Conservation (phyloP, 208 protist genomes). For the Acanthamoeba polyphaga region DNA sequence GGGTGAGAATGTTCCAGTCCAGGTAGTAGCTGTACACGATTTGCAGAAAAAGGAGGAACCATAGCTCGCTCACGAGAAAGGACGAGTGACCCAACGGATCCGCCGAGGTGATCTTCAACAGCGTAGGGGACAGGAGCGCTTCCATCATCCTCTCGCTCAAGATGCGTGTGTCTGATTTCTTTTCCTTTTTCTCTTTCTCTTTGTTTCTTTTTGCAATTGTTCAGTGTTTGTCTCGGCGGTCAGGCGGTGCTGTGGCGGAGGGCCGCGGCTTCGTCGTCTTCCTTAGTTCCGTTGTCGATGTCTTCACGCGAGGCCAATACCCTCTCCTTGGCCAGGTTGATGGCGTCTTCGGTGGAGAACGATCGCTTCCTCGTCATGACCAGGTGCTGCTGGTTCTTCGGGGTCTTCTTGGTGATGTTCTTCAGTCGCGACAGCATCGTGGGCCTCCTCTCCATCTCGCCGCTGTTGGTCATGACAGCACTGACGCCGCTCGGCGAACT, state of each 20-base stretch:
- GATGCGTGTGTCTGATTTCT: background rate
- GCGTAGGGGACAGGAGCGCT: constrained; percentile 2
- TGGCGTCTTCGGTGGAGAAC: constrained; percentile 60
- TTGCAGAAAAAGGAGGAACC: constrained; percentile 50
- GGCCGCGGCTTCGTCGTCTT: background rate
- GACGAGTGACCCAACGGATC: background rate
- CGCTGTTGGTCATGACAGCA: background rate
- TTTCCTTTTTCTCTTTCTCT: background rate
- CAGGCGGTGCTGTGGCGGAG: background rate
- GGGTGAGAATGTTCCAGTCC: constrained; percentile 40
- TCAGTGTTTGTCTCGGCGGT: too few species aligned
- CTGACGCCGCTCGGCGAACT: background rate
- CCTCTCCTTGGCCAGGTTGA: constrained; percentile 45
- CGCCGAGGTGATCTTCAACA: background rate
- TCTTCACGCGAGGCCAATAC: constrained; percentile 38
- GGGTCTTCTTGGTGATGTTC: constrained; percentile 65
- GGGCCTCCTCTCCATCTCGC: constrained; percentile 20
- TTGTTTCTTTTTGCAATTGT: too few species aligned
- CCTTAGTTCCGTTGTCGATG: background rate
- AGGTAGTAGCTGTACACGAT: constrained; percentile 66
- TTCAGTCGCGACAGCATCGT: constrained; percentile 52
- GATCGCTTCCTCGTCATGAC: constrained; percentile 64
- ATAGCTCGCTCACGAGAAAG: constrained; percentile 7
- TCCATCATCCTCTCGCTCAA: background rate
- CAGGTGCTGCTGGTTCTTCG: constrained; percentile 59